Percentiles rank a stretch among this genome's conserved stretches.
Conservation (phyloP, 208 protist species). For the Wallacemonas sp. region DNA sequence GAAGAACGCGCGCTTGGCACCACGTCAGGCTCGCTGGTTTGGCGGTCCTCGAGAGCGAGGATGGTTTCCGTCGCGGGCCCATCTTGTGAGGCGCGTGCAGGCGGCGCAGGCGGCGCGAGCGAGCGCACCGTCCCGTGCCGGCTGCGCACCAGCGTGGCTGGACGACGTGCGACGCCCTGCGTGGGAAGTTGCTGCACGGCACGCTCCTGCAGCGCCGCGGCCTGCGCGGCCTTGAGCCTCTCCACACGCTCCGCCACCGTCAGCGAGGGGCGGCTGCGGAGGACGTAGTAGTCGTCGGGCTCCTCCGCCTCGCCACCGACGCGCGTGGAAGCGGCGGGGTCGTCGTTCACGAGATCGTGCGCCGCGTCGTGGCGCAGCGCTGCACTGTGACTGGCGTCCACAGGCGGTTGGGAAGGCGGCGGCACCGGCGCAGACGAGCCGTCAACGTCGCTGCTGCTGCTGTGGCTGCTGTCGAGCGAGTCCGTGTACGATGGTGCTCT, state of each 20-base stretch:
- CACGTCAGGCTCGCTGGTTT: too few species aligned
- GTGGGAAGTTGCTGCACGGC: slow-evolving; percentile 24
- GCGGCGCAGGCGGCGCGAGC: slow-evolving; percentile 28
- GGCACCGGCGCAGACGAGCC: too few species aligned
- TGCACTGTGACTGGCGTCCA: too few species aligned
- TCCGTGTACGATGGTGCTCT: neutral
- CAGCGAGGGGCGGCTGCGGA: slow-evolving; percentile 19
- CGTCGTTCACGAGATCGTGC: neutral
- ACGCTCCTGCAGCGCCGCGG: slow-evolving; percentile 38
- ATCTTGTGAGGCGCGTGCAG: neutral
- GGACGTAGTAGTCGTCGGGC: slow-evolving; percentile 26
- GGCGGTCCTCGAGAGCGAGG: too few species aligned
- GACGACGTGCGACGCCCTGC: slow-evolving; percentile 60
- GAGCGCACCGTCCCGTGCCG: slow-evolving; percentile 36
- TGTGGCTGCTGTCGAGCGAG: neutral
- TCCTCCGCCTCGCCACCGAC: slow-evolving; percentile 10
- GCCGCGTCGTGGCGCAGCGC: too few species aligned
- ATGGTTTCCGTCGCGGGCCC: too few species aligned
- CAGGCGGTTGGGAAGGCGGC: too few species aligned
- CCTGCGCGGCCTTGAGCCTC: slow-evolving; percentile 42
- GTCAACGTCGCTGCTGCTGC: too few species aligned
- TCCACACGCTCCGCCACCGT: slow-evolving; percentile 55
- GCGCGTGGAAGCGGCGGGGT: too few species aligned
- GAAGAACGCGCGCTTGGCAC: too few species aligned
- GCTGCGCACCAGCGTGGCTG: slow-evolving; percentile 55